Conservation (phyloP, 2,329 filamentous ascomycete species). For the Trichoderma arundinaceum region DNA sequence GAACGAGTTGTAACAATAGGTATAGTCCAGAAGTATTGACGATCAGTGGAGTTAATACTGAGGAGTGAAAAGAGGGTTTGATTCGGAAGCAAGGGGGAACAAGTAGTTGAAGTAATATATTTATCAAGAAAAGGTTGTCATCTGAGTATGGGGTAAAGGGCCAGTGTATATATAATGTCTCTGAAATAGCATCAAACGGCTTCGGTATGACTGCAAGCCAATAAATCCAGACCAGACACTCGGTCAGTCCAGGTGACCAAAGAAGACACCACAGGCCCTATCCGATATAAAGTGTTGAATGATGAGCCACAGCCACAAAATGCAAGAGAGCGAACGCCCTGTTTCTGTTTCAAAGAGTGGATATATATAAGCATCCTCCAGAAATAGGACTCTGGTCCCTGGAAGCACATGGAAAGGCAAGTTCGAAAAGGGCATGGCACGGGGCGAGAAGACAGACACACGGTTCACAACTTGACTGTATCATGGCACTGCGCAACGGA, state of each 20-base stretch:
- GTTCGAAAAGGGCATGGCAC: constrained; percentile 24
- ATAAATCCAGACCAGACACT: constrained; percentile 13
- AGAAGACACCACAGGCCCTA: constrained; percentile 25
- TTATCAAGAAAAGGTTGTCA: constrained; percentile 6
- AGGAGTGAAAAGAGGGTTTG: not conserved
- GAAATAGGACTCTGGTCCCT: constrained; percentile 30
- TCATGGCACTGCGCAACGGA: constrained; percentile 4
- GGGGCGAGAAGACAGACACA: constrained; percentile 29
- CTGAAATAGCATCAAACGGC: not conserved
- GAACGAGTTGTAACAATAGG: no score
- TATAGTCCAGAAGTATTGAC: no score
- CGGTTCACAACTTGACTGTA: not conserved
- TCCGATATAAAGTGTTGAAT: constrained; percentile 10
- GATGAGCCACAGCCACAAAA: constrained; percentile 27
- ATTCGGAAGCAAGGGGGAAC: not conserved
- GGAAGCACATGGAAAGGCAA: constrained; percentile 29
- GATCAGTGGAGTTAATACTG: not conserved
- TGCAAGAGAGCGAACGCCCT: not conserved
- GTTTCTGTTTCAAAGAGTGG: constrained; percentile 13
- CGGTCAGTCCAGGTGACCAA: constrained; percentile 33
- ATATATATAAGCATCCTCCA: constrained; percentile 10
- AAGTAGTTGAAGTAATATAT: constrained; percentile 14
- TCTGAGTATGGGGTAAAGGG: constrained; percentile 3
- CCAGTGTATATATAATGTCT: constrained; percentile 26
- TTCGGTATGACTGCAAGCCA: constrained; percentile 2